Evolutionary conservation across 768 basidiomycete genomes (phyloP), one percentile per base, ranked within the genome.

Genomic region (Auricularia cornea): DNA sequence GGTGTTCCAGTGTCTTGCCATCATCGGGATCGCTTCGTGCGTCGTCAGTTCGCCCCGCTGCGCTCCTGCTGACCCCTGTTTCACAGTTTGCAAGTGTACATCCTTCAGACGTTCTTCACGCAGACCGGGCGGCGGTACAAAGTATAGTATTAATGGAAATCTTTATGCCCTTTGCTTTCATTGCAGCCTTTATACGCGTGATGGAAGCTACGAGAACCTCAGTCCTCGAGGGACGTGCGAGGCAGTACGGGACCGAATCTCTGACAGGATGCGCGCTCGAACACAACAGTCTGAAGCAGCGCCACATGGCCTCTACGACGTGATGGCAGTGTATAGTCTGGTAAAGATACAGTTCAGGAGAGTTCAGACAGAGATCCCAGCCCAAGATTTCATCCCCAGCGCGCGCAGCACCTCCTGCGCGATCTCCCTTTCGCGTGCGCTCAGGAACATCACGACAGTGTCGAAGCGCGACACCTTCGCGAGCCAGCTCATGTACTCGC

Each of bases 21-120:
- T 96, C 51, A 80, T 93, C 64, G 86, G 82, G 48, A 96, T 96
- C 91, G 92, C 94, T 20, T 76, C 88, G 94, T 96, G 78, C 63
- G 94, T 72, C 59, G 38, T 26, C 30, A 38, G 5, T 60, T 54
- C 23, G 16, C 61, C 40, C n/a, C n/a, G n/a, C n/a, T n/a, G n/a
- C n/a, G n/a, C 41, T 29, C 52, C 12, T 44, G 29, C 57, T 66
- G n/a, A 38, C 67, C 70, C n/a, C 48, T 63, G 32, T 32, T 60
- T 60, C 5, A 20, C 70, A 95, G 94, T 3, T 74, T 90, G 64
- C 94, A 98, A 76, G 90, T 96, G 14, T 96, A 94, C 72, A 79
- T 95, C 54, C 83, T 98, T 28, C 93, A 95, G 75, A 95, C 92
- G 23, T 98, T 96, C 86, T 98, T 98, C 78, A 94, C 91, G n/a